These are phyloP conservation scores for Wickerhamomyces tratensis DNA, from an alignment of 805 yeast genomes.

Conservation along the genomic window DNA sequence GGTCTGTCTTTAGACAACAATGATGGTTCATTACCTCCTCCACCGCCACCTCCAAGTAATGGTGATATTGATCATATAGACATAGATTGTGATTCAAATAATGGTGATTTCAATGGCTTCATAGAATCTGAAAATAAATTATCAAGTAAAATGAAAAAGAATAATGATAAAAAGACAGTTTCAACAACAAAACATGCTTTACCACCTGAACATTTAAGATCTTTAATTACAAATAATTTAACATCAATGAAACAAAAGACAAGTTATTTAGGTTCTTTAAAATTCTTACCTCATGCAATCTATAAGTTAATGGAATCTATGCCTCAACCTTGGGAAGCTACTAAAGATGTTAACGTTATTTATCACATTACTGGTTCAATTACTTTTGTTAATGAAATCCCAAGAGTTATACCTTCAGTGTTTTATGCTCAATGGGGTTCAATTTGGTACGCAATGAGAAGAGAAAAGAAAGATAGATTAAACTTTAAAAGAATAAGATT, in stretches of 20 bases:
- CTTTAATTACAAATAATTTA: constrained; percentile 74
- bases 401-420: constrained; percentile 86
- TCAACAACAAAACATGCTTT: constrained; percentile 59
- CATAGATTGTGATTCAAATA: constrained; percentile 2
- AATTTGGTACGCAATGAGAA: constrained; percentile 85
- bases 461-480: constrained; percentile 83
- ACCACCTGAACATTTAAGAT: constrained; percentile 91
- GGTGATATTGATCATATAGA: constrained; percentile 1
- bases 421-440: constrained; percentile 95
- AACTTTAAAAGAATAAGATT: constrained; percentile 88
- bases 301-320: constrained; percentile 83
- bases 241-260: constrained; percentile 76
- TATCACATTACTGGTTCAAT: constrained; percentile 92
- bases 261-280: constrained; percentile 82
- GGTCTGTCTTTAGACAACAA: too few relatives aligned
- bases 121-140: too few relatives aligned
- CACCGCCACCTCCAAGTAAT: constrained; percentile 19
- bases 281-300: constrained; percentile 93
- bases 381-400: constrained; percentile 87
- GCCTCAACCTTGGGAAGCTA: constrained; percentile 98
- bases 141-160: constrained; percentile 16
- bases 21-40: constrained; percentile 1
- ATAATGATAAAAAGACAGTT: constrained; percentile 32
- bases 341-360: constrained; percentile 75
- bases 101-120: neutral